These are phyloP conservation scores for Neospermospora avenae DNA, from an alignment of 2,329 filamentous ascomycete genomes.

Conservation along the genomic window DNA sequence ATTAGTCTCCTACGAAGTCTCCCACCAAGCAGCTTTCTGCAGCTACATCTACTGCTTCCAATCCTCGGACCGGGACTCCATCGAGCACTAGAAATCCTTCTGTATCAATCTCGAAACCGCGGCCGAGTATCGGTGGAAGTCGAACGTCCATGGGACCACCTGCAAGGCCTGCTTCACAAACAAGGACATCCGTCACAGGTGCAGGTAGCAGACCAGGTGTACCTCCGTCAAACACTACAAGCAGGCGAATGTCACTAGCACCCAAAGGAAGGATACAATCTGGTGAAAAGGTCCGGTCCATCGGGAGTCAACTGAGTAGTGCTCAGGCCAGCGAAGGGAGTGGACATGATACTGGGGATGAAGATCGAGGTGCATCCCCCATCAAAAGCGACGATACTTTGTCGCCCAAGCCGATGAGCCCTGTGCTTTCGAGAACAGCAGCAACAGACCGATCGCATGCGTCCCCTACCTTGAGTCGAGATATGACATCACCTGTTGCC, in stretches of 20 bases:
- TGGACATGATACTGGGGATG: constrained; percentile 29
- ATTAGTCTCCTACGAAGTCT: constrained; percentile 72
- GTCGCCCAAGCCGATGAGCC: constrained; percentile 33
- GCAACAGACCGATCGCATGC: constrained; percentile 21
- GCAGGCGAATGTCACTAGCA: constrained; percentile 27
- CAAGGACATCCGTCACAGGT: constrained; percentile 40
- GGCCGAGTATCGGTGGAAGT: constrained; percentile 51
- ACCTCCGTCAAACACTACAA: constrained; percentile 20
- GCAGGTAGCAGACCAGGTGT: constrained; percentile 32
- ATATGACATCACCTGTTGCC: constrained; percentile 25
- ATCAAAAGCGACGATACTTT: constrained; percentile 42
- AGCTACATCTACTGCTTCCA: constrained; percentile 51
- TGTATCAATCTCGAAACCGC: constrained; percentile 43
- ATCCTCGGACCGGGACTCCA: constrained; percentile 63
- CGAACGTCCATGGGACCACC: constrained; percentile 69
- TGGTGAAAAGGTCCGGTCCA: constrained; percentile 33
- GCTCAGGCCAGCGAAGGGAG: constrained; percentile 31
- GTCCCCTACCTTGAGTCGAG: constrained; percentile 27
- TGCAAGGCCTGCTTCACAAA: constrained; percentile 32
- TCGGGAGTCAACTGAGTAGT: constrained; percentile 32
- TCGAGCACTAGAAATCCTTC: constrained; percentile 48
- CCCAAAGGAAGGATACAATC: constrained; percentile 31
- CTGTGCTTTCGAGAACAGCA: constrained; percentile 28
- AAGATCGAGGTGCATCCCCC: constrained; percentile 40
- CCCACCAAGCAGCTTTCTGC: constrained; percentile 70